A percentile compares a stretch with the other conserved stretches of the same genome.
phyloP scores from a whole-genome alignment of 148 eudicot genomes.

The Nepenthes mirabilis region DNA sequence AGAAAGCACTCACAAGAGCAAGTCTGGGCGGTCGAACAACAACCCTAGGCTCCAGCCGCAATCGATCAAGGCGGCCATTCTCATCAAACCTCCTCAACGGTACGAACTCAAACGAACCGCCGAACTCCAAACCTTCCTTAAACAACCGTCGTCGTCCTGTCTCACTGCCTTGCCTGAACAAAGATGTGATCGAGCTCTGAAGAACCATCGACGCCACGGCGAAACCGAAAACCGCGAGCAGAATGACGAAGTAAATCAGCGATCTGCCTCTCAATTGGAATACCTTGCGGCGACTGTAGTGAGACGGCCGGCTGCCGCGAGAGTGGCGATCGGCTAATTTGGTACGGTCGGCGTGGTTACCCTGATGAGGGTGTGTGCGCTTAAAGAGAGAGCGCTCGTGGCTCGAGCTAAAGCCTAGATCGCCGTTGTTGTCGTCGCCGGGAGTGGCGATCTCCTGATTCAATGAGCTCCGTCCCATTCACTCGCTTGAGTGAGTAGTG shows the following conservation, averaged over 20 bases:
- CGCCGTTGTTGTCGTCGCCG: slow-evolving; percentile 14
- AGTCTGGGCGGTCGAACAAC: slow-evolving; percentile 63
- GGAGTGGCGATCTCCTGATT: slow-evolving; percentile 18
- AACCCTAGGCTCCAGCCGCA: slow-evolving; percentile 28
- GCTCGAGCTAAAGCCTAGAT: slow-evolving; percentile 35
- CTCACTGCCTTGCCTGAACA: slow-evolving; percentile 32
- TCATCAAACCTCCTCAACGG: slow-evolving; percentile 13
- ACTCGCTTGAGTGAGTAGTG: too few species aligned
- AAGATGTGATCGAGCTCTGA: slow-evolving; percentile 64
- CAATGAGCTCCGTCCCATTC: slow-evolving; percentile 21
- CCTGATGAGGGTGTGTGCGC: slow-evolving; percentile 17
- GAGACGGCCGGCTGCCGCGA: slow-evolving; percentile 16
- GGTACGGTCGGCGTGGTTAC: slow-evolving; percentile 7
- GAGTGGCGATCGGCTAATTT: slow-evolving; percentile 25
- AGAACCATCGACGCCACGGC: slow-evolving; percentile 63
- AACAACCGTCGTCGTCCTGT: slow-evolving; percentile 8
- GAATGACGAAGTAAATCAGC: slow-evolving; percentile 38
- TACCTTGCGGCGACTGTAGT: slow-evolving; percentile 19
- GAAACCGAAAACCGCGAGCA: slow-evolving; percentile 48
- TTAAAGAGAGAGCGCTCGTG: slow-evolving; percentile 62
- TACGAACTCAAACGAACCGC: slow-evolving; percentile 55
- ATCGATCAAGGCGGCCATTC: slow-evolving; percentile 31
- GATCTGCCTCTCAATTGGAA: slow-evolving; percentile 39
- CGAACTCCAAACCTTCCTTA: slow-evolving; percentile 33
- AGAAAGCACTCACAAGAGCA: slow-evolving; percentile 48